Base-by-base conservation (phyloP, 306 rosid genomes). In the Acacia crassicarpa region DNA sequence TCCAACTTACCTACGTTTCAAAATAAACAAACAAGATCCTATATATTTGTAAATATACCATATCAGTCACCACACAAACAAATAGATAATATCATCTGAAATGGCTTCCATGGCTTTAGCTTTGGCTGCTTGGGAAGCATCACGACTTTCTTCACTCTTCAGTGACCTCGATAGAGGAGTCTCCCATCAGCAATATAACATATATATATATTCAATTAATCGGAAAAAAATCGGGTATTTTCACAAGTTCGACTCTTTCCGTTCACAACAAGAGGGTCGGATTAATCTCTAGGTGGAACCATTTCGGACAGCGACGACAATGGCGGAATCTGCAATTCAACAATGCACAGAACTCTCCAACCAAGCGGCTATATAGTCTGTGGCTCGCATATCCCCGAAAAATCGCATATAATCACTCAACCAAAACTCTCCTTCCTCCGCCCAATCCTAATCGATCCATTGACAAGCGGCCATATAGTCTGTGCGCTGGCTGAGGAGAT, bases 131-230 rank as follows among this genome's bases (percentile, higher is more conserved):
- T 94, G 98, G 4, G 98, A 86, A 11, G 94, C 89, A 8, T 94
- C 98, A 0, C 98, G 97, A 71, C 22, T 88, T 85, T 94, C 98
- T 3, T 94, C 98, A 11, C 85, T 94, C 98, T 3, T 94, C 98
- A 11, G 90, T 88, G 67, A 92, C 95, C 91, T 92, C 97, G 1
- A 87, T 83, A 15, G 90, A 84, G 14, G 91, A 23, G 22, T 91
- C 95, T 78, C 98, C 98, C 98, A 94, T 94, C 98, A 92, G 80
- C 88, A 87, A 89, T 49, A 23, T 30, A 16, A 33, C 51, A 72
- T 13, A 22, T 35, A 72, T 35, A 72, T 79, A 45, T 2, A 15
- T 77, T 61, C 5, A 30, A 66, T 76, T 1, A 61, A 23, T 3
- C 0, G 17, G 16, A 4, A 59, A 5, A 54, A 79, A 65, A 1